Conservation (phyloP, 768 basidiomycete species). For the Trametes punicea region DNA sequence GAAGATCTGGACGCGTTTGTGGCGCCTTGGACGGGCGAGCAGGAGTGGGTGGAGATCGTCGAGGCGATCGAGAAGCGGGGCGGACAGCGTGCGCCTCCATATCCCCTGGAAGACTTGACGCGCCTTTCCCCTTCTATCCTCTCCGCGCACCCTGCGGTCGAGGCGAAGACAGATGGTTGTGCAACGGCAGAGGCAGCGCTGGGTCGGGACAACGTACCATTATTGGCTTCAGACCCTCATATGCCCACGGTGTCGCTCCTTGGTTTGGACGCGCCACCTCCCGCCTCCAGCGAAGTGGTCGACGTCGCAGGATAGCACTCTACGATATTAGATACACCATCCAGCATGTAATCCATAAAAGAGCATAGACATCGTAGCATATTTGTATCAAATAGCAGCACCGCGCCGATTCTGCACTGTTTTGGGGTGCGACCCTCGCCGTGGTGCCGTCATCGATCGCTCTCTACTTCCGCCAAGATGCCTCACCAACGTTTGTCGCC, state of each 20-base stretch:
- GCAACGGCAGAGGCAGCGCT: not conserved
- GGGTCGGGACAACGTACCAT: not conserved
- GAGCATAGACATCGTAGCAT: too few relatives aligned
- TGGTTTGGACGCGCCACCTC: slow-evolving; percentile 6
- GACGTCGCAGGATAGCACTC: not conserved
- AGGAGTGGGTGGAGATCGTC: slow-evolving; percentile 56
- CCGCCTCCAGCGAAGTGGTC: not conserved
- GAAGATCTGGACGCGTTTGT: slow-evolving; percentile 50
- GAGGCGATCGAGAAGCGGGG: slow-evolving; percentile 45
- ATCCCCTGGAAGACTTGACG: not conserved
- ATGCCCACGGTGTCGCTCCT: not conserved
- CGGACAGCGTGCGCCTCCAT: slow-evolving; percentile 21
- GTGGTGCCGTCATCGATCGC: slow-evolving; percentile 8
- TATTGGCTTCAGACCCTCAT: not conserved
- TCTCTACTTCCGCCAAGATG: not conserved
- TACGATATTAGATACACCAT: not conserved
- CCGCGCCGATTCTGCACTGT: not conserved
- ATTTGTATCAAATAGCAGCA: not conserved
- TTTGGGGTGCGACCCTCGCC: slow-evolving; percentile 8
- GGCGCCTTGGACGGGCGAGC: slow-evolving; percentile 55
- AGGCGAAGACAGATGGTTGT: not conserved
- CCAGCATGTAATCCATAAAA: too few relatives aligned
- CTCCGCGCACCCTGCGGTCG: not conserved
- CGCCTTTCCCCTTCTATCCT: not conserved
- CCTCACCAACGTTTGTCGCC: slow-evolving; percentile 6